Base-by-base conservation (phyloP, 805 yeast genomes). In the Yarrowia deformans region DNA sequence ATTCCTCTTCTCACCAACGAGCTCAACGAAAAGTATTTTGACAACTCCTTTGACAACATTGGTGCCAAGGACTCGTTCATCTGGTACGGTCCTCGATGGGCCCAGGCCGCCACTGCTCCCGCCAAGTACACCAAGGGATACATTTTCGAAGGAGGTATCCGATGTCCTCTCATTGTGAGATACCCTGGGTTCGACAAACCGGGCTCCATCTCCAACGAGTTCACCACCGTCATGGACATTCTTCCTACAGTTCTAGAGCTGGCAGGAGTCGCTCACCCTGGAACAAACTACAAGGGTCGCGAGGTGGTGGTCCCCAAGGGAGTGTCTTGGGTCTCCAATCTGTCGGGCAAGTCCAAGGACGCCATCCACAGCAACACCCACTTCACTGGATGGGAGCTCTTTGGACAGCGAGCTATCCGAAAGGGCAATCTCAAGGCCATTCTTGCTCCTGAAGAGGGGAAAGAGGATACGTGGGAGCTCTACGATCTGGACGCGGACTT, bases 91-190 rank as follows among this genome's bases (percentile, higher is more conserved):
- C 87, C 85, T 69, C 83, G 85, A 74, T 85, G 88, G 88, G 88
- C 88, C 0, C 87, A 85, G 72, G 88, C 88, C n/a, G 86, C 87
- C 1, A 85, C 88, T 13, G 85, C 87, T 3, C 88, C 88, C 0
- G 76, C 81, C n/a, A 80, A 80, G 69, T 84, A 83, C 83, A 84
- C 81, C 74, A 86, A 85, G 73, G 81, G 81, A 79, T 86, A 86
- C 85, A 83, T 87, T 4, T 79, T 85, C 7, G 88, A 86, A 74
- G 89, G 88, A 39, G 89, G 88, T 10, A 84, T 86, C 32, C 80
- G 87, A 18, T 84, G 87, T 73, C 89, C 89, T 0, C 77, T 84
- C 70, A 81, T 86, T 60, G 73, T 85, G 7, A 80, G 80, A 68
- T 81, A 81, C 72, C 88, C 87, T 0, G 75, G 77, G 5, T 64